Conservation (phyloP, 495 filamentous ascomycete species). For the Aspergillus nidulans region DNA sequence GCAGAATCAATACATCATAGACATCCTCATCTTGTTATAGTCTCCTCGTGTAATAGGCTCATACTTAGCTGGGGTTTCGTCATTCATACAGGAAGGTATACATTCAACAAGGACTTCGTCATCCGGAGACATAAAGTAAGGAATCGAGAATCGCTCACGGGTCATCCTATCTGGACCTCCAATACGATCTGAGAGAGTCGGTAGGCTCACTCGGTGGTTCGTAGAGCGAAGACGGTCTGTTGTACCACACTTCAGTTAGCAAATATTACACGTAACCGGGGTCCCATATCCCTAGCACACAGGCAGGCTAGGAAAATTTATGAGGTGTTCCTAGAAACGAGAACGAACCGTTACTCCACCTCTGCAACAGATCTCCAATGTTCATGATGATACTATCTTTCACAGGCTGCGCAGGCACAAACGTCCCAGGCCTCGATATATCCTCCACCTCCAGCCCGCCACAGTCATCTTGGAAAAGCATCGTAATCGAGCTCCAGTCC, state of each 20-base stretch:
- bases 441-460: conserved; percentile 57
- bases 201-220: conserved; percentile 50
- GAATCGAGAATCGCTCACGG: conserved; percentile 54
- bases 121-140: conserved; percentile 58
- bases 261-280: not conserved
- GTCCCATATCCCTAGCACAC: not conserved
- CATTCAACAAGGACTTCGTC: conserved; percentile 51
- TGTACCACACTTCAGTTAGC: not conserved
- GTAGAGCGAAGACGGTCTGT: conserved; percentile 51
- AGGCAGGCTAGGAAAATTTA: not conserved
- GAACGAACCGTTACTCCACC: conserved; percentile 55
- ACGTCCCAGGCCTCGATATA: conserved; percentile 41
- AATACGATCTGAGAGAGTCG: conserved; percentile 31
- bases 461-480: conserved; percentile 50
- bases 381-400: conserved; percentile 54
- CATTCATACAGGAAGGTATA: conserved; percentile 45
- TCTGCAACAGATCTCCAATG: conserved; percentile 55
- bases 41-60: conserved; percentile 47
- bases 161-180: conserved; percentile 43
- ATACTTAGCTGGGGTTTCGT: conserved; percentile 43
- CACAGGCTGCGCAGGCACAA: conserved; percentile 48
- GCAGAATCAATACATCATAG: conserved; percentile 43
- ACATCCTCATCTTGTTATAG: conserved; percentile 49
- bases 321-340: not conserved
- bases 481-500: conserved; percentile 49